These are phyloP conservation scores for Clausena lansium DNA, from an alignment of 345 rosid genomes.

Conservation along the genomic window DNA sequence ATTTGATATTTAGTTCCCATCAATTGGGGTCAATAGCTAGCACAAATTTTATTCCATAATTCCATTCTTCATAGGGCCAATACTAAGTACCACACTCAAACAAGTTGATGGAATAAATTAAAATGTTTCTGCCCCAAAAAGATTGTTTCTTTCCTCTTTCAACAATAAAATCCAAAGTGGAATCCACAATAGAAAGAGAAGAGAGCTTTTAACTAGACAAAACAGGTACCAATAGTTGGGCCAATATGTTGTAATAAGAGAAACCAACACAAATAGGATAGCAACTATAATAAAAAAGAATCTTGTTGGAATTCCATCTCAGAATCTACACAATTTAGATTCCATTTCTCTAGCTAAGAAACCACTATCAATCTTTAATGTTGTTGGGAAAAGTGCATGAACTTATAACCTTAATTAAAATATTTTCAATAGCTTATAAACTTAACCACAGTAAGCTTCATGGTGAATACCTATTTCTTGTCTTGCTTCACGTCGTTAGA, in stretches of 20 bases:
- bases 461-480: no score
- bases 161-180: no score
- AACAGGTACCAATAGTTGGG: neutral
- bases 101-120: conserved; percentile 20
- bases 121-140: neutral
- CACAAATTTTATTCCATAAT: neutral
- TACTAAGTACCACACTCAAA: no score
- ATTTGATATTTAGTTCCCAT: conserved; percentile 20
- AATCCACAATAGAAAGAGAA: neutral
- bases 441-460: no score
- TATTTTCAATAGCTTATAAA: neutral
- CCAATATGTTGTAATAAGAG: conserved; percentile 11
- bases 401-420: neutral
- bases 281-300: conserved; percentile 22
- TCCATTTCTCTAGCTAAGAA: neutral
- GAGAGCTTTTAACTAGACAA: neutral
- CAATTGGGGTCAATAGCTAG: neutral
- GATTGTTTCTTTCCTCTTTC: neutral
- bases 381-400: neutral
- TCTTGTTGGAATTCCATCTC: conserved; percentile 31
- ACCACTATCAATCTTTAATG: neutral
- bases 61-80: neutral
- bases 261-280: conserved; percentile 7
- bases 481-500: no score
- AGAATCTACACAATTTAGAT: conserved; percentile 13